phyloP scores from a whole-genome alignment of 2,329 filamentous ascomycete genomes.

The Penicillium sp. region DNA sequence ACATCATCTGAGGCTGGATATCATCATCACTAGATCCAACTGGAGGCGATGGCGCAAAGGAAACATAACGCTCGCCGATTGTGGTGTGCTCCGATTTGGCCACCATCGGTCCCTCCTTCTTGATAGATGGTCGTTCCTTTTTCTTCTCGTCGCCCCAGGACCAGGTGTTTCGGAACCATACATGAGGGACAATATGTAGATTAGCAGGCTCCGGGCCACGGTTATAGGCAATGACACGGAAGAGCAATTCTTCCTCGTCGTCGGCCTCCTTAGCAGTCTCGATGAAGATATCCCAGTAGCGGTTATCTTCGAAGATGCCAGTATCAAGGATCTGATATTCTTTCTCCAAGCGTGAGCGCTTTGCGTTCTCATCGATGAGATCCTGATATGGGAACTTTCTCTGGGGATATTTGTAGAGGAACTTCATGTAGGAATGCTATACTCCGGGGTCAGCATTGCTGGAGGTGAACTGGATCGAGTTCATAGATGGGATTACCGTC shows the following conservation, averaged over 20 bases:
- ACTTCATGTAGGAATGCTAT: conserved; percentile 98
- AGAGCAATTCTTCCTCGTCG: conserved; percentile 85
- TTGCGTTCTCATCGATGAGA: conserved; percentile 77
- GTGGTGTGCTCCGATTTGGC: conserved; percentile 75
- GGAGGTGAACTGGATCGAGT: neutral
- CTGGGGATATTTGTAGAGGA: conserved; percentile 96
- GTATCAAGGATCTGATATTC: conserved; percentile 95
- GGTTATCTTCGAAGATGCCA: conserved; percentile 78
- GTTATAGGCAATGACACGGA: conserved; percentile 95
- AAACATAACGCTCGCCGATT: conserved; percentile 77
- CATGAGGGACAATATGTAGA: conserved; percentile 87
- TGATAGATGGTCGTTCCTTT: conserved; percentile 77
- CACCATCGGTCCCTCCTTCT: conserved; percentile 61
- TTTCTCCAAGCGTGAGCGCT: conserved; percentile 68
- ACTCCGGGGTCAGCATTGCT: conserved; percentile 3
- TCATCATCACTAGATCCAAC: conserved; percentile 75
- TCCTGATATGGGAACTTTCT: conserved; percentile 88
- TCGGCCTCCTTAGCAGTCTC: conserved; percentile 94
- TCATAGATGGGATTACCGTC: conserved; percentile 45
- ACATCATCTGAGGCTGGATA: conserved; percentile 78
- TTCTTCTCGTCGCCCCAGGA: conserved; percentile 78
- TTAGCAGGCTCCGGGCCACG: conserved; percentile 86
- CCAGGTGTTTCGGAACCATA: conserved; percentile 98
- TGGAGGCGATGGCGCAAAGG: conserved; percentile 86
- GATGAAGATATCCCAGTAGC: conserved; percentile 97